A percentile compares a stretch with the other conserved stretches of the same genome.
These are phyloP conservation scores for Cicer arietinum DNA, from an alignment of 306 rosid species.

Conservation along the genomic window DNA sequence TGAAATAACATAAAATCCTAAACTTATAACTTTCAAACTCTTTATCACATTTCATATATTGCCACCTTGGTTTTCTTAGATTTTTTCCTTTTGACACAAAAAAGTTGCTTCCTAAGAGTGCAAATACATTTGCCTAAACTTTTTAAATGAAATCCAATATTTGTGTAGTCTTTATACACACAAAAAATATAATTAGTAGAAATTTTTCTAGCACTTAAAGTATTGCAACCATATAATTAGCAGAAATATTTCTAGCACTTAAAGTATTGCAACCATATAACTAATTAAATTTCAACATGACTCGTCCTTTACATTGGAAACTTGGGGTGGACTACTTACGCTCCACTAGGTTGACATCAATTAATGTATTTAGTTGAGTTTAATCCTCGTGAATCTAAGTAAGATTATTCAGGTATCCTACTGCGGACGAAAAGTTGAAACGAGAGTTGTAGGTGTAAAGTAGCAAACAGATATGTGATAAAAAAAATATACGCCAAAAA, in stretches of 20 bases:
- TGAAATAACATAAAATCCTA: not conserved
- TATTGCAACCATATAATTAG: not conserved
- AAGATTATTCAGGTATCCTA: conserved; percentile 3
- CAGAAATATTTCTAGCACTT: not conserved
- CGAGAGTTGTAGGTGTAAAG: conserved; percentile 10
- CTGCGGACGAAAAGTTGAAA: not conserved
- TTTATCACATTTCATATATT: not conserved
- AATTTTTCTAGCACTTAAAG: not conserved
- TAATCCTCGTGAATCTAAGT: not conserved
- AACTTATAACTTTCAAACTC: not conserved
- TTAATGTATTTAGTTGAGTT: not conserved
- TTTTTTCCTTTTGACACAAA: conserved; percentile 1
- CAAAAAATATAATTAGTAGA: not conserved
- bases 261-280: not conserved
- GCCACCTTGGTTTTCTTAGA: not conserved
- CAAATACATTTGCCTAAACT: not conserved
- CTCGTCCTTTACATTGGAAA: not conserved
- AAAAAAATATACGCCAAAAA: not conserved
- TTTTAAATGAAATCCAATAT: not conserved
- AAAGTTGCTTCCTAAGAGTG: not conserved
- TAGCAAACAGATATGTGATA: conserved; percentile 4
- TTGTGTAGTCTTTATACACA: not conserved
- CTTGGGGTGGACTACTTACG: not conserved
- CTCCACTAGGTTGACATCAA: not conserved
- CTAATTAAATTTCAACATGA: not conserved